Conservation (phyloP, 441 rosid species). For the Erodium chrysanthum region DNA sequence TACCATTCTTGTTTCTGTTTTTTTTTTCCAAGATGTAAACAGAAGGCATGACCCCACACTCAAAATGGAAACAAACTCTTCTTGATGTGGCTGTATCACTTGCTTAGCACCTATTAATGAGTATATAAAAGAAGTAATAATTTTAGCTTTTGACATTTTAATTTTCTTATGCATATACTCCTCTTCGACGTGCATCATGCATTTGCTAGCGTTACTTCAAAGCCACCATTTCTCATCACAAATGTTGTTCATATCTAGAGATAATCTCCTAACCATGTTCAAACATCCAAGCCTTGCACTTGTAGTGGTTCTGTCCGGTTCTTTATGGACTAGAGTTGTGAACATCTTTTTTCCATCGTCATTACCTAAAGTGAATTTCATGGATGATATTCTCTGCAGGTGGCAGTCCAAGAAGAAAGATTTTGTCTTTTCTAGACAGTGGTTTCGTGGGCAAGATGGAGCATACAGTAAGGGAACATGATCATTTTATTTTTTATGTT, state of each 20-base stretch:
- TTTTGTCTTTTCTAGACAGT: conserved; percentile 93
- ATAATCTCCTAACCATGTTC: not conserved
- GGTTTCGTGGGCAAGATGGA: conserved; percentile 97
- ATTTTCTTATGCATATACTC: not conserved
- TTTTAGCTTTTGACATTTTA: not conserved
- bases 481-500: conserved; percentile 13
- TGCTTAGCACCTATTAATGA: not conserved
- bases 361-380: conserved; percentile 17
- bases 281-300: not conserved
- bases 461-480: conserved; percentile 68
- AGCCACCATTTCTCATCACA: not conserved
- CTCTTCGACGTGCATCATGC: not conserved
- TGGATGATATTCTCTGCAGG: conserved; percentile 38
- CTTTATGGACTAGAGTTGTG: not conserved
- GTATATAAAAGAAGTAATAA: not conserved
- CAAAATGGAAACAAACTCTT: not conserved
- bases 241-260: not conserved
- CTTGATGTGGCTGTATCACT: not conserved
- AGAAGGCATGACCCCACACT: not conserved
- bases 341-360: conserved; percentile 9
- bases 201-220: conserved; percentile 4
- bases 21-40: not conserved
- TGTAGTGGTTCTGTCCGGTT: not conserved
- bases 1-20: not conserved
- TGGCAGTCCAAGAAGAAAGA: conserved; percentile 88